phyloP scores from a whole-genome alignment of 768 basidiomycete species.

The Mycena crocata region DNA sequence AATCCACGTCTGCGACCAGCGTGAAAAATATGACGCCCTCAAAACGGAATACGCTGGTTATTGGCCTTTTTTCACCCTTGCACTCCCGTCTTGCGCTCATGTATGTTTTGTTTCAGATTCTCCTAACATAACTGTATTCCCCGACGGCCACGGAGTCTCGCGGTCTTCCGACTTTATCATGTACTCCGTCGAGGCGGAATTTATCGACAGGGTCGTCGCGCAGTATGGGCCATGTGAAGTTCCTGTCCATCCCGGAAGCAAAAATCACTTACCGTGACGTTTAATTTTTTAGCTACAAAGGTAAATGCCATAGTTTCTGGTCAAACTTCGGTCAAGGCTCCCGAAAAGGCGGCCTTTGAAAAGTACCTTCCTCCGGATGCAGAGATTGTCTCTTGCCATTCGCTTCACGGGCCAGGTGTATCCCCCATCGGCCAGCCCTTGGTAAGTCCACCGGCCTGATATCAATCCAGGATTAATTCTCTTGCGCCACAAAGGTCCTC shows the following conservation, averaged over 20 bases:
- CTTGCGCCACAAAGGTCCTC: no score
- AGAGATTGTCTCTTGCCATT: slow-evolving; percentile 92
- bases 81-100: slow-evolving; percentile 3
- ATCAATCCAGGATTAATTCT: no score
- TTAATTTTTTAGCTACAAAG: slow-evolving; percentile 79
- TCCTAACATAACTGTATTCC: slow-evolving; percentile 73
- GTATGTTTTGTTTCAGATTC: slow-evolving; percentile 49
- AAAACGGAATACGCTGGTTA: slow-evolving; percentile 70
- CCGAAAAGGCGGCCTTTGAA: slow-evolving; percentile 91
- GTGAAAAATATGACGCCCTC: slow-evolving; percentile 75
- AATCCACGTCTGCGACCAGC: slow-evolving; percentile 90
- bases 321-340: slow-evolving; percentile 97
- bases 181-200: slow-evolving; percentile 96
- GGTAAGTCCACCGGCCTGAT: slow-evolving; percentile 59
- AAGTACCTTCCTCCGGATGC: slow-evolving; percentile 86
- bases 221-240: slow-evolving; percentile 89
- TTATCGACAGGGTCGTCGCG: slow-evolving; percentile 82
- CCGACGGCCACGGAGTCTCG: slow-evolving; percentile 89
- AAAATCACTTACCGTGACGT: slow-evolving; percentile 6
- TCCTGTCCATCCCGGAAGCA: neutral
- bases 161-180: slow-evolving; percentile 92
- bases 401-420: slow-evolving; percentile 97
- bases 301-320: slow-evolving; percentile 92
- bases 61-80: slow-evolving; percentile 1
- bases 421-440: slow-evolving; percentile 90